Evolutionary conservation across 371 early-diverging fungal species (phyloP).

Genomic region (Phascolomyces articulosus): DNA sequence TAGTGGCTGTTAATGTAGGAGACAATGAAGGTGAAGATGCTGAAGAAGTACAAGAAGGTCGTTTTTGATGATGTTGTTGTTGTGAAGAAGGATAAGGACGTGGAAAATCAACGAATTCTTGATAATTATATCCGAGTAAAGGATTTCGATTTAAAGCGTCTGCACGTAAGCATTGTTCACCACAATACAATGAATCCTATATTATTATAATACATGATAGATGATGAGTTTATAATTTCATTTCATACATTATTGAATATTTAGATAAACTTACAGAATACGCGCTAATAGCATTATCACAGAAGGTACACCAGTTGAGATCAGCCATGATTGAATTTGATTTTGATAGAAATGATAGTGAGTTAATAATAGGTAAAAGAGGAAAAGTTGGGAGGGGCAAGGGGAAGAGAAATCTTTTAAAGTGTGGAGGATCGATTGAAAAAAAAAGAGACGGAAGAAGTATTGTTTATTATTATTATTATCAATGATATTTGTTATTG

Average conservation of each 20-base stretch:
- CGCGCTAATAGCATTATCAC: constrained; percentile 27
- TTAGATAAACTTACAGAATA: constrained; percentile 23
- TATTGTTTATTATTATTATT: too few relatives aligned
- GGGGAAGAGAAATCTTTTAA: neutral
- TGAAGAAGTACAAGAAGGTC: neutral
- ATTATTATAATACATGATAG: too few relatives aligned
- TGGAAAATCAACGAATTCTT: constrained; percentile 37
- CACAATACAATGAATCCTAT: constrained; percentile 39
- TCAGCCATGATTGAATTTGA: constrained; percentile 16
- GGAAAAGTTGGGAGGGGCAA: neutral
- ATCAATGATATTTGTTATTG: too few relatives aligned
- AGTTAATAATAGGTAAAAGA: neutral
- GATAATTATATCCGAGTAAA: constrained; percentile 34
- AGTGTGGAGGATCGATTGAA: neutral
- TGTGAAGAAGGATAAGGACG: constrained; percentile 16
- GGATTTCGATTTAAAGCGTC: constrained; percentile 36
- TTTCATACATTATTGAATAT: neutral
- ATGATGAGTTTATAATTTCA: neutral
- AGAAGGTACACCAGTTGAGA: constrained; percentile 25
- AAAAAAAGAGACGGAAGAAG: neutral
- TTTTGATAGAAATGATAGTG: neutral
- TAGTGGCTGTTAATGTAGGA: constrained; percentile 11
- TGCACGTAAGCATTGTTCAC: constrained; percentile 31
- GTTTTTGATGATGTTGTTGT: neutral
- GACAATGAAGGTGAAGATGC: constrained; percentile 10